A percentile compares a stretch with the other conserved stretches of the same genome.
Conservation (phyloP, 2,329 filamentous ascomycete species). For the Fusarium duplospermum region DNA sequence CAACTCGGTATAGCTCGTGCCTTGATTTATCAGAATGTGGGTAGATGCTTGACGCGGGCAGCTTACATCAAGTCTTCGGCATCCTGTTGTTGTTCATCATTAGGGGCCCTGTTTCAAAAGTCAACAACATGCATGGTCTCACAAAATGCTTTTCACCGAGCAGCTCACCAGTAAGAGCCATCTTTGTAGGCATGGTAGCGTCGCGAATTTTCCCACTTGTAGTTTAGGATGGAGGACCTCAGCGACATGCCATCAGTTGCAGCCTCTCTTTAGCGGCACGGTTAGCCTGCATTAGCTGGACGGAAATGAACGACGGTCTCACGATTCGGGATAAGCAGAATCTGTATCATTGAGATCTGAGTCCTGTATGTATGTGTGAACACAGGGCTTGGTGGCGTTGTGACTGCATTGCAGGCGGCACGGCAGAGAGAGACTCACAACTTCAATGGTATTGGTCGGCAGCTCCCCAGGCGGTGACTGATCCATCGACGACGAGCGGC, state of each 20-base stretch:
- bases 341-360: neutral
- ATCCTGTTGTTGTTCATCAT: constrained; percentile 2
- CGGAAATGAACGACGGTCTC: neutral
- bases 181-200: constrained; percentile 3
- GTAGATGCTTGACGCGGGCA: neutral
- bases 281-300: neutral
- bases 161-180: neutral
- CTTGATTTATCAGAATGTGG: neutral
- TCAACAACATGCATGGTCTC: neutral
- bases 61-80: neutral
- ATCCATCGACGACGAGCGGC: neutral
- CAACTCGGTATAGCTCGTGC: neutral
- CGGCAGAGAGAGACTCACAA: neutral
- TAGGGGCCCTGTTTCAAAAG: neutral
- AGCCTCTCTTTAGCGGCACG: neutral
- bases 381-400: neutral
- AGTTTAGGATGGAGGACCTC: neutral
- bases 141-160: neutral
- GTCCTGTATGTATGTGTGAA: neutral
- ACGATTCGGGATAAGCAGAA: constrained; percentile 2
- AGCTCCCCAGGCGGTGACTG: neutral
- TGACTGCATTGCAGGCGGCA: neutral
- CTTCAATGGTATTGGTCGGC: constrained; percentile 2
- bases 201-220: constrained; percentile 6
- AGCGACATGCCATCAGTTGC: neutral